phyloP scores from a whole-genome alignment of 306 rosid species.

The Ormosia emarginata region DNA sequence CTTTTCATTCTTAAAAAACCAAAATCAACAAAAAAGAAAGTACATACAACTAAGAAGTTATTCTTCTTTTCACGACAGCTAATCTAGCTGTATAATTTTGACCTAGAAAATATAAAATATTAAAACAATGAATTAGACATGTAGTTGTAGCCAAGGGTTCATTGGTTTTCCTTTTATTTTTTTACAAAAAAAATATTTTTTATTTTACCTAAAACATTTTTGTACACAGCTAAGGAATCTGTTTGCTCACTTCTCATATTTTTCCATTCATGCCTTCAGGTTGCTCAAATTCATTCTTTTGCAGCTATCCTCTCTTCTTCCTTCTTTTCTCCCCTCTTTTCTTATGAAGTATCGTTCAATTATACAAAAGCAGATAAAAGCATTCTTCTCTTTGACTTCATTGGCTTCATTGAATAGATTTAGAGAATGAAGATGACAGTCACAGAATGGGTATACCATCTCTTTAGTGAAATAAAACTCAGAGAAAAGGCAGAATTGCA shows the following conservation, averaged over 20 bases:
- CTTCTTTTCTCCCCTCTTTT: background rate
- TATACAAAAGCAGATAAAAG: background rate
- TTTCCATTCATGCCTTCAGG: background rate
- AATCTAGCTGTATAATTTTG: background rate
- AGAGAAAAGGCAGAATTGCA: background rate
- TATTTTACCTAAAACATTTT: background rate
- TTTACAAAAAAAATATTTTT: too few relatives aligned
- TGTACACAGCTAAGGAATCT: background rate
- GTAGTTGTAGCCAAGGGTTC: background rate
- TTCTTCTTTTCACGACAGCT: background rate
- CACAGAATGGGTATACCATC: background rate
- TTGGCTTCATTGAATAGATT: background rate
- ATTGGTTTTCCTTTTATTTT: background rate
- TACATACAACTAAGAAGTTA: background rate
- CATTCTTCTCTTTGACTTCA: constrained; percentile 1
- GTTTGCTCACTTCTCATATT: background rate
- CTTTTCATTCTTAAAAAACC: background rate
- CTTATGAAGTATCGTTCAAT: background rate
- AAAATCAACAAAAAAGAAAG: background rate
- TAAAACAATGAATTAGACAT: background rate
- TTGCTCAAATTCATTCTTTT: background rate
- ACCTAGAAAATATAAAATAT: background rate
- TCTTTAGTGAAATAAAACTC: background rate
- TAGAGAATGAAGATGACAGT: background rate
- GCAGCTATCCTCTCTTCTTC: background rate